phyloP scores from a whole-genome alignment of 2,329 filamentous ascomycete genomes.

The Fusarium napiforme region DNA sequence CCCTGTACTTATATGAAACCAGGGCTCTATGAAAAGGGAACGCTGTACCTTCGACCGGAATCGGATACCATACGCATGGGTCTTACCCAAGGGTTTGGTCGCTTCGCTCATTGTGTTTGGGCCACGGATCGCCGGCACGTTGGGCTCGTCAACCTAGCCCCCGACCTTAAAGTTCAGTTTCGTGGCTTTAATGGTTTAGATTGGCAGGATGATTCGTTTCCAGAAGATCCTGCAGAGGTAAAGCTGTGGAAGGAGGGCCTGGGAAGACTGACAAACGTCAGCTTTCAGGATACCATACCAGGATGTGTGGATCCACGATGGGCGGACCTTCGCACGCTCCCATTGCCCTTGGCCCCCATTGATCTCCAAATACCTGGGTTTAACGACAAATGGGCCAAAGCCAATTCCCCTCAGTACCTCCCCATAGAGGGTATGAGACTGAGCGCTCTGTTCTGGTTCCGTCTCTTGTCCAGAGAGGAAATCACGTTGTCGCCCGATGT shows the following conservation, averaged over 20 bases:
- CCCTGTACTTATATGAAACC: neutral
- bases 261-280: neutral
- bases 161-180: neutral
- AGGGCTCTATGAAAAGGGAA: neutral
- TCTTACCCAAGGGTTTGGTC: neutral
- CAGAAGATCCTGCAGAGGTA: neutral
- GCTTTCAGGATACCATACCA: neutral
- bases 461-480: neutral
- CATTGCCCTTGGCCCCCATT: neutral
- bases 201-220: neutral
- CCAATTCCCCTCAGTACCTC: neutral
- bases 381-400: no score
- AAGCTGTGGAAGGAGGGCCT: neutral
- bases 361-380: no score
- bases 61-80: neutral
- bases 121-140: neutral
- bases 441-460: neutral
- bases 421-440: neutral
- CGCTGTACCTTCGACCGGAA: neutral
- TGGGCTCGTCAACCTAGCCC: neutral
- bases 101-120: neutral
- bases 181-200: accelerated
- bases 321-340: neutral
- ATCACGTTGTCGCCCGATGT: neutral
- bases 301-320: neutral